Percentiles rank a stretch among this genome's conserved stretches.
Conservation (phyloP, 306 rosid species). For the Quercus variabilis region DNA sequence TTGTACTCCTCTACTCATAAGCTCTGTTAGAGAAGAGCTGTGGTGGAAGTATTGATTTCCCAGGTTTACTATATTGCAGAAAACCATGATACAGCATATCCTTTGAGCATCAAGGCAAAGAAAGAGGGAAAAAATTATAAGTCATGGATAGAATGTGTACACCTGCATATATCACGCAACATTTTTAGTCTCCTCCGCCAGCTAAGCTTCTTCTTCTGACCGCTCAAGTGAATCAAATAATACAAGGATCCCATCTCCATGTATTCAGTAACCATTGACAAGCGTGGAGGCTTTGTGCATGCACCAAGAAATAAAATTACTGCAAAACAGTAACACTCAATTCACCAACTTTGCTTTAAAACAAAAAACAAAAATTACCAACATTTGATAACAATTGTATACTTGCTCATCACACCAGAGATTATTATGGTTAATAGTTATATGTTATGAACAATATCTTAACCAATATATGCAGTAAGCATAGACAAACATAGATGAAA, state of each 20-base stretch:
- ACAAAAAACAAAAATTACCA: too few relatives aligned
- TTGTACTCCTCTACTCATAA: neutral
- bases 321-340: constrained; percentile 46
- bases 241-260: constrained; percentile 98
- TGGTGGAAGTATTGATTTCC: neutral
- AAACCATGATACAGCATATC: constrained; percentile 1
- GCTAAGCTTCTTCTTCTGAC: constrained; percentile 87
- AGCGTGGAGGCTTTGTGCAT: constrained; percentile 93
- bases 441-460: neutral
- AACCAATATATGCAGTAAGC: constrained; percentile 17
- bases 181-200: constrained; percentile 88
- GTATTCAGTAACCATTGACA: constrained; percentile 95
- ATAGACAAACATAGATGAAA: constrained; percentile 8
- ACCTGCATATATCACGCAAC: constrained; percentile 97
- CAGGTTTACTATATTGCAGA: neutral
- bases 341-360: neutral
- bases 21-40: neutral
- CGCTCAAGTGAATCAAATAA: constrained; percentile 85
- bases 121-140: constrained; percentile 8
- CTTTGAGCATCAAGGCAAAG: constrained; percentile 14
- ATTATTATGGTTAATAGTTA: neutral
- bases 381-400: constrained; percentile 11
- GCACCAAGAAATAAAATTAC: constrained; percentile 99
- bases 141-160: constrained; percentile 20
- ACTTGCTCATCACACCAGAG: constrained; percentile 3